Conservation (phyloP, 2,329 filamentous ascomycete genomes). For the Coniochaeta sp. region DNA sequence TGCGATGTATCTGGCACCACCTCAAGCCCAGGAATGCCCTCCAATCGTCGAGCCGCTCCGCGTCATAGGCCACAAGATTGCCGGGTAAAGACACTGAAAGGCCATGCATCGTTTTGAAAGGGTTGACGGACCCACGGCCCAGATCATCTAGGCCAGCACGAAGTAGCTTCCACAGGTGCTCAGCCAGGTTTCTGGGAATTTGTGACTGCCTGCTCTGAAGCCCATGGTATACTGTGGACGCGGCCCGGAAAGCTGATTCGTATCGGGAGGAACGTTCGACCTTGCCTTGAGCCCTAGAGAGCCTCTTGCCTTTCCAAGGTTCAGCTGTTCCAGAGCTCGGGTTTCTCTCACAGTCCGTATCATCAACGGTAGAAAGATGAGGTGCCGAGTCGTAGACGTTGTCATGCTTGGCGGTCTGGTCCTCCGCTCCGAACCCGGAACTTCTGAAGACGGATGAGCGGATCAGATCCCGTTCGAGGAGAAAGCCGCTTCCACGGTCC, state of each 20-base stretch:
- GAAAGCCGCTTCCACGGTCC: conserved; percentile 5
- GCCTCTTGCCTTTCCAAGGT: neutral
- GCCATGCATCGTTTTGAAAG: neutral
- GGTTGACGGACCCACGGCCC: too few species aligned
- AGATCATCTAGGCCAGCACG: too few species aligned
- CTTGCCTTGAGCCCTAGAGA: neutral
- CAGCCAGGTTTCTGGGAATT: neutral
- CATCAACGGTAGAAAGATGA: neutral
- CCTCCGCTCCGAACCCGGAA: conserved; percentile 20
- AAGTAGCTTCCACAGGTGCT: neutral
- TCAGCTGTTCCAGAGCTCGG: too few species aligned
- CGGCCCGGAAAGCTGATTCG: neutral
- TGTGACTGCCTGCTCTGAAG: neutral
- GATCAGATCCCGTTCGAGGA: conserved; percentile 15
- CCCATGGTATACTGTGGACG: neutral
- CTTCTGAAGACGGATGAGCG: conserved; percentile 33
- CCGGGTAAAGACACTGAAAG: neutral
- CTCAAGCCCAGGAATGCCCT: conserved; percentile 3
- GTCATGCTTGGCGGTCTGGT: conserved; percentile 7
- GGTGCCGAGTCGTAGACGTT: conserved; percentile 4
- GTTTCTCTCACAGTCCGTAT: too few species aligned
- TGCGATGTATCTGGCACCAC: conserved; percentile 9
- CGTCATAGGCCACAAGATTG: conserved; percentile 5
- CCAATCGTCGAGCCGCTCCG: neutral
- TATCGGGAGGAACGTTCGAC: neutral